These are phyloP conservation scores for Podosphaera fusca DNA, from an alignment of 2,329 filamentous ascomycete genomes.

Conservation along the genomic window DNA sequence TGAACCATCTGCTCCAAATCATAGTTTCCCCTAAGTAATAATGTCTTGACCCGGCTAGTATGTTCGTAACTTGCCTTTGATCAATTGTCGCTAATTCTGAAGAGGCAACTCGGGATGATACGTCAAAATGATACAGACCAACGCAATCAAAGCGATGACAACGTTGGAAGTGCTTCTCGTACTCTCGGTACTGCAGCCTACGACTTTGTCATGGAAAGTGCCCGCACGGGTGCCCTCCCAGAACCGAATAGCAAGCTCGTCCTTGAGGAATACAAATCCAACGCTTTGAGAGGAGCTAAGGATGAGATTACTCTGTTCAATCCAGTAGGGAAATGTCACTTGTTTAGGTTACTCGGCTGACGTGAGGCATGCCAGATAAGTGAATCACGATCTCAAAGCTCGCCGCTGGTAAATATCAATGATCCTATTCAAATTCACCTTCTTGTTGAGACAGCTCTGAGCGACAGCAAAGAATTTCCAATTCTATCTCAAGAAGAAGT, in stretches of 20 bases:
- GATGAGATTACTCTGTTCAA: constrained; percentile 31
- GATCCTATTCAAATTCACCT: constrained; percentile 72
- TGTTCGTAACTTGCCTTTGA: too few species aligned
- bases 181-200: not conserved
- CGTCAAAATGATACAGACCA: not conserved
- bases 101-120: not conserved
- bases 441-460: constrained; percentile 77
- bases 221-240: not conserved
- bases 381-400: constrained; percentile 27
- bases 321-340: constrained; percentile 22
- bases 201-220: not conserved
- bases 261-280: constrained; percentile 34
- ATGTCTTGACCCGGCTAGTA: too few species aligned
- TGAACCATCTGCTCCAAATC: too few species aligned
- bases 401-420: constrained; percentile 34
- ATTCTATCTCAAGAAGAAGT: constrained; percentile 81
- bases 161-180: not conserved
- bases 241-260: constrained; percentile 25
- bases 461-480: constrained; percentile 67
- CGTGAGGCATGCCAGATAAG: constrained; percentile 22
- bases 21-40: too few species aligned
- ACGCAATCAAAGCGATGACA: not conserved
- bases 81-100: not conserved
- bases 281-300: constrained; percentile 30
- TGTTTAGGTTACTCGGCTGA: constrained; percentile 3